These are phyloP conservation scores for Lachancea sp. DNA, from an alignment of 805 yeast species.

Conservation along the genomic window DNA sequence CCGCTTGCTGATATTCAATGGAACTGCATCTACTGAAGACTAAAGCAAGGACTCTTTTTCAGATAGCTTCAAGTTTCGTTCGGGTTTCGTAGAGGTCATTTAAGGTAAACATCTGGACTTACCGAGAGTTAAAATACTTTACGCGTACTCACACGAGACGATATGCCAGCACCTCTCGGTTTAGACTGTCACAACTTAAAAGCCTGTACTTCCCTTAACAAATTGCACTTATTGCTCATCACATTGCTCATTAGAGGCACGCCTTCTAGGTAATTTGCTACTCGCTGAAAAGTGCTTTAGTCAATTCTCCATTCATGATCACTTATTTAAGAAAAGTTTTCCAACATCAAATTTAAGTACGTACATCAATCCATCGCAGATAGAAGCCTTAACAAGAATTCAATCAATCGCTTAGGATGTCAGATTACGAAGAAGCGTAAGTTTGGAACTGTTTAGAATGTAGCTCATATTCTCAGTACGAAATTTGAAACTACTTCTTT, in stretches of 20 bases:
- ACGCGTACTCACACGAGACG: too few relatives aligned
- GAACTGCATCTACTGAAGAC: background rate
- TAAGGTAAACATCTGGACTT: too few relatives aligned
- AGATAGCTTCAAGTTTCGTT: too few relatives aligned
- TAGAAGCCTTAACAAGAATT: background rate
- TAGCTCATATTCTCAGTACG: background rate
- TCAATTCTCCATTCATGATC: background rate
- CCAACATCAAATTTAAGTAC: background rate
- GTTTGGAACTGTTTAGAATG: constrained; percentile 12
- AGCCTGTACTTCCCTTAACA: too few relatives aligned
- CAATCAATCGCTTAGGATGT: constrained; percentile 33
- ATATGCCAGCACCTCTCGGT: too few relatives aligned
- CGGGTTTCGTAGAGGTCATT: too few relatives aligned
- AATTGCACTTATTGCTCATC: too few relatives aligned
- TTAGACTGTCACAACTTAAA: too few relatives aligned
- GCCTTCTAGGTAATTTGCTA: background rate
- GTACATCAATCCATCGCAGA: background rate
- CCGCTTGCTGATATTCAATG: background rate
- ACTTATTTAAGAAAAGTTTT: constrained; percentile 1
- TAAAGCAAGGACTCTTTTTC: too few relatives aligned
- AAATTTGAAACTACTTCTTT: background rate
- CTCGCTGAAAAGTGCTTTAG: background rate
- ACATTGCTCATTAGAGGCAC: too few relatives aligned
- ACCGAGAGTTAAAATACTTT: too few relatives aligned
- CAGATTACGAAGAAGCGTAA: constrained; percentile 49